A percentile compares a stretch with the other conserved stretches of the same genome.
Evolutionary conservation across 1,139 yeast species (phyloP).

Genomic region (Lodderomyces beijingensis): DNA sequence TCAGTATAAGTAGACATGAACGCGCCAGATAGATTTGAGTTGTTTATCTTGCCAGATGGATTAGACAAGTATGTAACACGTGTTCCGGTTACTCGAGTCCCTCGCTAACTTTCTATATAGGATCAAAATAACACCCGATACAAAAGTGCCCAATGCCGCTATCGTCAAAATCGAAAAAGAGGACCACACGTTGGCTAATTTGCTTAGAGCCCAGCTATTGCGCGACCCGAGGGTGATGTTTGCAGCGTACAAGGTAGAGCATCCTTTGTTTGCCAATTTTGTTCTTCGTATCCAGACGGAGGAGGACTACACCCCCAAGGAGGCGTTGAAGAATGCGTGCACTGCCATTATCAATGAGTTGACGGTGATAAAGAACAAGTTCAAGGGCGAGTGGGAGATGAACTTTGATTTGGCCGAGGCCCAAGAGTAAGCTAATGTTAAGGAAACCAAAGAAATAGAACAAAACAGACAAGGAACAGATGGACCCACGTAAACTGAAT

Average conservation of each 20-base stretch:
- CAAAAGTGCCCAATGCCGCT: constrained; percentile 93
- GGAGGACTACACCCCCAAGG: constrained; percentile 88
- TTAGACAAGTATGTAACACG: constrained; percentile 61
- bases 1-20: too few species aligned
- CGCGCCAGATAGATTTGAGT: constrained; percentile 98
- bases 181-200: constrained; percentile 93
- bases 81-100: neutral
- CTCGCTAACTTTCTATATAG: constrained; percentile 21
- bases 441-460: too few species aligned
- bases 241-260: constrained; percentile 97
- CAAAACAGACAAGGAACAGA: too few species aligned
- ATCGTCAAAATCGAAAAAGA: constrained; percentile 91
- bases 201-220: constrained; percentile 79
- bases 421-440: too few species aligned
- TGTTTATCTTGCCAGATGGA: constrained; percentile 95
- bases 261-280: constrained; percentile 93
- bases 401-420: constrained; percentile 52
- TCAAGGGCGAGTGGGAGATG: constrained; percentile 89
- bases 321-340: constrained; percentile 88
- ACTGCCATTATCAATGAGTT: constrained; percentile 76
- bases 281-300: constrained; percentile 92
- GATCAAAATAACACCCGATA: constrained; percentile 85
- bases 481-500: too few species aligned
- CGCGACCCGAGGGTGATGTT: constrained; percentile 84
- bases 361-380: constrained; percentile 67